Conservation (phyloP, 441 rosid genomes). For the Jatropha podagrica region DNA sequence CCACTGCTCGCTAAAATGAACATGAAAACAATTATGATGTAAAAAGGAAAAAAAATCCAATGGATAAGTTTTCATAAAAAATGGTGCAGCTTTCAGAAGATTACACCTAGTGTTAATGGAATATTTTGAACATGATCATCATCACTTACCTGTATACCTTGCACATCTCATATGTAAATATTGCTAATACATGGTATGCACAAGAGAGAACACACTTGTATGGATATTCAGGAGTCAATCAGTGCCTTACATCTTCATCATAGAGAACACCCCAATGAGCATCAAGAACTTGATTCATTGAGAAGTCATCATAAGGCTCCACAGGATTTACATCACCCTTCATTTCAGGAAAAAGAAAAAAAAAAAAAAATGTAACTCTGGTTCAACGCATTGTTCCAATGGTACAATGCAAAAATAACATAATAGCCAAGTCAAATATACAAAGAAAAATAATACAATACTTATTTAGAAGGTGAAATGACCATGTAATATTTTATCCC, state of each 20-base stretch:
- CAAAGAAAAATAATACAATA: not conserved
- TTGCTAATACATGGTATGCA: not conserved
- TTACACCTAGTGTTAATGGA: not conserved
- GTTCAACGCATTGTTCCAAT: not conserved
- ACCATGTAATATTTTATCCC: not conserved
- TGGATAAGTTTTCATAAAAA: not conserved
- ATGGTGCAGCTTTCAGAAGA: not conserved
- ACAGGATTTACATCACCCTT: conserved; percentile 93
- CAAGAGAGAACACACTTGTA: not conserved
- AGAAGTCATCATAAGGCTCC: conserved; percentile 52
- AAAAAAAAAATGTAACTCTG: conserved; percentile 4
- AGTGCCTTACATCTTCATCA: conserved; percentile 66
- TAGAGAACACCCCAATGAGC: conserved; percentile 92
- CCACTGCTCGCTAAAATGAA: not conserved
- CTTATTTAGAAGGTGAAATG: not conserved
- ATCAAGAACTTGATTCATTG: conserved; percentile 67
- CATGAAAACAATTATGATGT: not conserved
- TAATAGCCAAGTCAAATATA: conserved; percentile 10
- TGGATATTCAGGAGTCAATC: conserved; percentile 7
- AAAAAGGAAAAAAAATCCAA: not conserved
- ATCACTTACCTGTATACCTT: not conserved
- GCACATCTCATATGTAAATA: not conserved
- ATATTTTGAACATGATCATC: not conserved
- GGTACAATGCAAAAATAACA: conserved; percentile 11
- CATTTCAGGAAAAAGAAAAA: conserved; percentile 14